Conservation (phyloP, 139 green algal species). For the Coelastrella sp. region DNA sequence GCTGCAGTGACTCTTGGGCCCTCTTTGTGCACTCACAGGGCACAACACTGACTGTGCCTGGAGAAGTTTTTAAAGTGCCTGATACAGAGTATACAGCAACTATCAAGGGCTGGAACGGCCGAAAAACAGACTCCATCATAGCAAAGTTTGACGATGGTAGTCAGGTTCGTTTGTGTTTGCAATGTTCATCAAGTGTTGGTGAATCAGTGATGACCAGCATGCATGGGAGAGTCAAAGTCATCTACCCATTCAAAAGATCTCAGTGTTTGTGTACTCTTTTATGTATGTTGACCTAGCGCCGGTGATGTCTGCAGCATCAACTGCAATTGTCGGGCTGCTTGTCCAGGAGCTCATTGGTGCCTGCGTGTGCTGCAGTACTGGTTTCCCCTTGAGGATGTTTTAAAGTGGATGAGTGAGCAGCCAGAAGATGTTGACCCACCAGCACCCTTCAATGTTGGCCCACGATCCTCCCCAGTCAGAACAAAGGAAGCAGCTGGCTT, state of each 20-base stretch:
- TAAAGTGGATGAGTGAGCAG: not conserved
- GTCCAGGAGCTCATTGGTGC: too few relatives aligned
- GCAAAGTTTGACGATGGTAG: conserved; percentile 25
- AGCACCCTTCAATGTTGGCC: not conserved
- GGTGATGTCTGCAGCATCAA: too few relatives aligned
- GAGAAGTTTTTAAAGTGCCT: conserved; percentile 13
- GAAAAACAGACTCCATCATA: not conserved
- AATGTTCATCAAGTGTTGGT: too few relatives aligned
- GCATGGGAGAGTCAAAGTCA: too few relatives aligned
- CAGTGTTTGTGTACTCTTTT: too few relatives aligned
- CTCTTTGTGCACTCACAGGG: not conserved
- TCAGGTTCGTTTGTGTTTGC: not conserved
- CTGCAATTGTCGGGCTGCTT: too few relatives aligned
- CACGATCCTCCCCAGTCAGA: not conserved
- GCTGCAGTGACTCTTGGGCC: not conserved
- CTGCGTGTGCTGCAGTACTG: conserved; percentile 19
- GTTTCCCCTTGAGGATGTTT: conserved; percentile 8
- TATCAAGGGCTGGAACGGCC: conserved; percentile 30
- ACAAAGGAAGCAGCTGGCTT: not conserved
- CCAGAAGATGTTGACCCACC: not conserved
- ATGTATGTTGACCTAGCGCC: too few relatives aligned
- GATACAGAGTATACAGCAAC: not conserved
- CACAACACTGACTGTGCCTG: not conserved
- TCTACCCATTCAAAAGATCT: too few relatives aligned
- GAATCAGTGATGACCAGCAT: too few relatives aligned